A percentile compares a stretch with the other conserved stretches of the same genome.
phyloP scores from a whole-genome alignment of 2,329 filamentous ascomycete species.

The Ophiostoma piceae region DNA sequence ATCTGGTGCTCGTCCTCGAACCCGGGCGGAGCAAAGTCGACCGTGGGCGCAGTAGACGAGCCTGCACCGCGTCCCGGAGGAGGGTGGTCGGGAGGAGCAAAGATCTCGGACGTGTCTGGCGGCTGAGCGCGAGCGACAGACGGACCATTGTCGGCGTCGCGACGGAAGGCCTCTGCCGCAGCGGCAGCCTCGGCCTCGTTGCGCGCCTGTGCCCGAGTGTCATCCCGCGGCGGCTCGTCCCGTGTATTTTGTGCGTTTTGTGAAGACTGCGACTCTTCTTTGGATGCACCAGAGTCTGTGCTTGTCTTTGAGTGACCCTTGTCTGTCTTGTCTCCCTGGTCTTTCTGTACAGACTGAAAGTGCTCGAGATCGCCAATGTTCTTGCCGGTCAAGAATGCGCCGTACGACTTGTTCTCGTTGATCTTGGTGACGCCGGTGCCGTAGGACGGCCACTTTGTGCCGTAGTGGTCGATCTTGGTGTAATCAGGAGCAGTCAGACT shows the following conservation, averaged over 20 bases:
- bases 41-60: conserved; percentile 44
- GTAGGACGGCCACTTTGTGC: conserved; percentile 14
- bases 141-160: background rate
- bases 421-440: background rate
- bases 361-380: background rate
- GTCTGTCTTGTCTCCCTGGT: background rate
- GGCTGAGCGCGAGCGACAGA: background rate
- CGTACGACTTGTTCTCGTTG: conserved; percentile 7
- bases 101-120: background rate
- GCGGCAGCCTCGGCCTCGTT: conserved; percentile 1
- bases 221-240: background rate
- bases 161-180: background rate
- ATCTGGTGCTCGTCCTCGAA: conserved; percentile 94
- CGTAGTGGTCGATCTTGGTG: background rate
- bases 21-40: conserved; percentile 76
- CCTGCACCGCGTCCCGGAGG: conserved; percentile 29
- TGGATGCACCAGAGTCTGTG: background rate
- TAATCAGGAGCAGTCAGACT: background rate
- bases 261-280: background rate
- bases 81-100: background rate
- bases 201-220: conserved; percentile 2
- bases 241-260: background rate
- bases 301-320: background rate
- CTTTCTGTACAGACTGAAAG: background rate
- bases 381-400: conserved; percentile 6